Conservation (phyloP, 78 protist genomes). For the Bigelowiella natans region DNA sequence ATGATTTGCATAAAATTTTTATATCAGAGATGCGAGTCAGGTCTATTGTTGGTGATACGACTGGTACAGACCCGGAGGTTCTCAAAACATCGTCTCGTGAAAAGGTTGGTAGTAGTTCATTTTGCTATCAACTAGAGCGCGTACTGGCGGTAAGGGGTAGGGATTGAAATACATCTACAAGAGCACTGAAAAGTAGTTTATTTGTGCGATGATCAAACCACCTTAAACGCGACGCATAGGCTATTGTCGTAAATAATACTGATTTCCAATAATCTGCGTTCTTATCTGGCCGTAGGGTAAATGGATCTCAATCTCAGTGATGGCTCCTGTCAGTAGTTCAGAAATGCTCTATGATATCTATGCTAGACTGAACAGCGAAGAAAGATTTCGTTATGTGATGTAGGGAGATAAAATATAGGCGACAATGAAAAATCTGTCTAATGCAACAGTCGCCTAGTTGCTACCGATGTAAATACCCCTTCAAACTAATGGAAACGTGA, state of each 20-base stretch:
- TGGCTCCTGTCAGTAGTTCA: neutral
- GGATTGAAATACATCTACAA: too few species aligned
- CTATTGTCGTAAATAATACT: neutral
- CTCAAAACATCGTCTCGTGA: neutral
- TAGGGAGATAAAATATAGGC: too few species aligned
- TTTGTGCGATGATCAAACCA: too few species aligned
- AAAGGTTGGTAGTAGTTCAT: too few species aligned
- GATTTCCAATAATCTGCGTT: neutral
- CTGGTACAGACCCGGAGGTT: neutral
- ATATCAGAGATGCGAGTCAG: neutral
- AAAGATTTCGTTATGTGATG: neutral
- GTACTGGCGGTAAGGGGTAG: too few species aligned
- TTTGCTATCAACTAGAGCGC: too few species aligned
- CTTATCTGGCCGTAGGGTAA: neutral
- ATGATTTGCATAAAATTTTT: neutral
- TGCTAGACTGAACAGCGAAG: neutral
- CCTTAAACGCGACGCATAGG: neutral
- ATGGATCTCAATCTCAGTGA: neutral
- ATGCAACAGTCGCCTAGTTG: too few species aligned
- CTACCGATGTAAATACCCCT: too few species aligned
- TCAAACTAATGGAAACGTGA: too few species aligned
- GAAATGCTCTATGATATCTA: neutral
- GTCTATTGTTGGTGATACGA: neutral
- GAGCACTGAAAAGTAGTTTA: too few species aligned
- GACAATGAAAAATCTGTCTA: too few species aligned